phyloP scores from a whole-genome alignment of 202 grass and related monocot genomes.

The Setaria viridis region DNA sequence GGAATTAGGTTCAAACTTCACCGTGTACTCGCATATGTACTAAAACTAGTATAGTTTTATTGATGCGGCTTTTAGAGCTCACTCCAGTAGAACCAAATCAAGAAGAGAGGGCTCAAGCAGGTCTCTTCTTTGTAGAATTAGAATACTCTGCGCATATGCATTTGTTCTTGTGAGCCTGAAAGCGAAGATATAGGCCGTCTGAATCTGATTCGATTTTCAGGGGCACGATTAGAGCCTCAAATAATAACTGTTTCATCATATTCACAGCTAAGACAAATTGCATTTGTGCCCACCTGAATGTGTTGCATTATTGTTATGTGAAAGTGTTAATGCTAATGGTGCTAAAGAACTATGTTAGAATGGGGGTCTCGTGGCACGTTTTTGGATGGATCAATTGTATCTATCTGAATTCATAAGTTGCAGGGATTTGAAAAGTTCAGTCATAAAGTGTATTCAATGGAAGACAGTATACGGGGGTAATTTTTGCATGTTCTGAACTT shows the following conservation, averaged over 20 bases:
- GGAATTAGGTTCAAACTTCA: background rate
- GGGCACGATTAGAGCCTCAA: background rate
- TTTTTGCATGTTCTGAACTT: background rate
- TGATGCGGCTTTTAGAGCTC: background rate
- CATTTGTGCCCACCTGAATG: background rate
- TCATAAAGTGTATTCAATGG: background rate
- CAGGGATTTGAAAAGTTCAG: background rate
- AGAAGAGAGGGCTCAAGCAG: background rate
- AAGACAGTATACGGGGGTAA: background rate
- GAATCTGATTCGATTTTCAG: background rate
- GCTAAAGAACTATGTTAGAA: constrained; percentile 7
- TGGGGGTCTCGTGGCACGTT: background rate
- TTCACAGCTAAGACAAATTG: background rate
- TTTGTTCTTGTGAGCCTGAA: background rate
- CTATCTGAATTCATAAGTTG: background rate
- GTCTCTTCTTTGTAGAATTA: background rate
- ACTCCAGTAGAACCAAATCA: background rate
- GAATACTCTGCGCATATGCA: background rate
- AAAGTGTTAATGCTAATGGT: background rate
- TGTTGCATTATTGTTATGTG: background rate
- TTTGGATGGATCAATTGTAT: constrained; percentile 11
- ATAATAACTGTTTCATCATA: background rate
- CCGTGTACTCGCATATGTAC: background rate
- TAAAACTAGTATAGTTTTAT: background rate
- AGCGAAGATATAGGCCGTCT: background rate